These are phyloP conservation scores for Nicotiana obtusifolia DNA, from an alignment of 257 asterid species.

Conservation along the genomic window DNA sequence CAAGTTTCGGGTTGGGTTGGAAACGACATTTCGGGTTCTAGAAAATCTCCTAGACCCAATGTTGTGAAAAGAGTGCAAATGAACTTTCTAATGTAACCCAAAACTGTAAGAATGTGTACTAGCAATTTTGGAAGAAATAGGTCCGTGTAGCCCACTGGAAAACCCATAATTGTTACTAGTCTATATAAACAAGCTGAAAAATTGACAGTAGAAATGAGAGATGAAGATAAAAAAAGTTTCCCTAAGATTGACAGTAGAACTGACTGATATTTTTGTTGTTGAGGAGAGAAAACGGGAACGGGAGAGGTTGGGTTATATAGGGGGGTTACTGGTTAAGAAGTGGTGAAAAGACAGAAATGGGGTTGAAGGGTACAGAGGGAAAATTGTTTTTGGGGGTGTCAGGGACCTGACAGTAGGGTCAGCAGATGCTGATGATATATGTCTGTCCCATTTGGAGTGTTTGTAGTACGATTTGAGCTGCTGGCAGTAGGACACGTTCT, in stretches of 20 bases:
- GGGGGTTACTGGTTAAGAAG: not conserved
- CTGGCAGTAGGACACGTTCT: not conserved
- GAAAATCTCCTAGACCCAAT: slow-evolving; percentile 51
- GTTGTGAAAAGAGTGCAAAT: slow-evolving; percentile 28
- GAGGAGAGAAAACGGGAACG: not conserved
- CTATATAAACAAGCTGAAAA: no score
- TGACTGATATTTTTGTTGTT: not conserved
- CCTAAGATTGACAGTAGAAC: no score
- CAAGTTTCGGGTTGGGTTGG: slow-evolving; percentile 14
- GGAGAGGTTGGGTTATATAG: not conserved
- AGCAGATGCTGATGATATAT: not conserved
- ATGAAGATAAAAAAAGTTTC: no score
- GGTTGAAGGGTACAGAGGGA: not conserved
- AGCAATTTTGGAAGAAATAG: slow-evolving; percentile 62
- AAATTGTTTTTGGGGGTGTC: not conserved
- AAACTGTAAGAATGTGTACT: slow-evolving; percentile 40
- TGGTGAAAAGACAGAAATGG: not conserved
- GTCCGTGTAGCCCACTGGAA: slow-evolving; percentile 72
- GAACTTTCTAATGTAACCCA: slow-evolving; percentile 46
- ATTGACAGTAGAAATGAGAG: no score
- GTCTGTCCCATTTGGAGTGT: not conserved
- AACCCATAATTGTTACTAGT: slow-evolving; percentile 43
- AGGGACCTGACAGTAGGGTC: not conserved
- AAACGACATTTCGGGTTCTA: slow-evolving; percentile 27
- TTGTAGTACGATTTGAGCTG: not conserved